Conservation (phyloP, 2,329 filamentous ascomycete species). For the Thermoascus crustaceus region DNA sequence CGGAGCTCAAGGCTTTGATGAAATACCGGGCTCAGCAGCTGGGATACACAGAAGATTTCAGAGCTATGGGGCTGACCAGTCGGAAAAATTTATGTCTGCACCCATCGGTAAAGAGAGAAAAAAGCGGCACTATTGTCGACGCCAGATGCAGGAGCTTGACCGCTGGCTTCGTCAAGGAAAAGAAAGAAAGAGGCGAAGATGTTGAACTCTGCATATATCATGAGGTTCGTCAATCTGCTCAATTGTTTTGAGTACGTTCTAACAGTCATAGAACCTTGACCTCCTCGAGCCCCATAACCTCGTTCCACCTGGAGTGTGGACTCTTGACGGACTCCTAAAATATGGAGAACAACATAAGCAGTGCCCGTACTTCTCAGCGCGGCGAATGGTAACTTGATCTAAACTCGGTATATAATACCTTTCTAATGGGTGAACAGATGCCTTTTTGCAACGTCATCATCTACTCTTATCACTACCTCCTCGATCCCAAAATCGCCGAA, state of each 20-base stretch:
- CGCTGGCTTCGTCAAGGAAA: constrained; percentile 94
- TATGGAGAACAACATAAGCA: constrained; percentile 96
- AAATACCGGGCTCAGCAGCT: constrained; percentile 85
- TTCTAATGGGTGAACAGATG: constrained; percentile 55
- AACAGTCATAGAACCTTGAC: constrained; percentile 65
- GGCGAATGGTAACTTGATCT: constrained; percentile 64
- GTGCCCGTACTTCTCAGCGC: constrained; percentile 92
- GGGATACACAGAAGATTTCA: constrained; percentile 86
- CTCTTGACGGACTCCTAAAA: constrained; percentile 74
- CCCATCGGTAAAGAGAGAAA: constrained; percentile 90
- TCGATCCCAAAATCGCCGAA: constrained; percentile 97
- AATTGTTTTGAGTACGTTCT: constrained; percentile 9
- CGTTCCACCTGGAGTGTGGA: constrained; percentile 91
- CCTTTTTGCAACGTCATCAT: constrained; percentile 99
- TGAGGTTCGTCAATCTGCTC: constrained; percentile 50
- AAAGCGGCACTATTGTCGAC: constrained; percentile 89
- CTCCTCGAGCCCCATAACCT: constrained; percentile 90
- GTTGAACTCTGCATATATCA: constrained; percentile 95
- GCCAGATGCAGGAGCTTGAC: constrained; percentile 93
- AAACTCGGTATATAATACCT: neutral
- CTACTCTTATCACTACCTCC: constrained; percentile 96
- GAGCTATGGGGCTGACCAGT: constrained; percentile 85
- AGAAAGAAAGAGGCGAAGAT: constrained; percentile 89
- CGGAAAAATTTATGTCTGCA: constrained; percentile 96
- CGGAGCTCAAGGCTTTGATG: constrained; percentile 87